Percentiles rank a stretch among this genome's conserved stretches.
These are phyloP conservation scores for Trichosporon sp. DNA, from an alignment of 1,284 basidiomycete genomes.

Conservation along the genomic window DNA sequence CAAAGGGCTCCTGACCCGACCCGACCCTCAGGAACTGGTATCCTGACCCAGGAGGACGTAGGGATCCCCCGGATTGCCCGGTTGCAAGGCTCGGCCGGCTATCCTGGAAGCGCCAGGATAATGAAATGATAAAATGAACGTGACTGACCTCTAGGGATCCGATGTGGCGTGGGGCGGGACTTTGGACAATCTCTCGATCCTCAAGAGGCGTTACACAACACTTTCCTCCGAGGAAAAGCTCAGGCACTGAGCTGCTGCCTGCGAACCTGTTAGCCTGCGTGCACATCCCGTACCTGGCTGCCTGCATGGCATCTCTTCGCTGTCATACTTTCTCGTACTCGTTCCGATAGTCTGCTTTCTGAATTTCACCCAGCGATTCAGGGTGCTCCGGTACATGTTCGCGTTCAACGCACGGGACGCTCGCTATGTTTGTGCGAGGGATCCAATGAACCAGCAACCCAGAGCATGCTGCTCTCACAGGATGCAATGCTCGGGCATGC, in stretches of 20 bases:
- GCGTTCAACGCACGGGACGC: constrained; percentile 8
- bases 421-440: not conserved
- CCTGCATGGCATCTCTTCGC: not conserved
- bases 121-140: constrained; percentile 14
- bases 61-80: not conserved
- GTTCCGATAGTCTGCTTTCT: constrained; percentile 6
- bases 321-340: constrained; percentile 5
- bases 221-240: not conserved
- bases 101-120: constrained; percentile 1
- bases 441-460: not conserved
- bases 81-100: not conserved
- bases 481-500: not conserved
- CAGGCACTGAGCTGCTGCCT: not conserved
- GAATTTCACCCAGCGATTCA: constrained; percentile 2
- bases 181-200: not conserved
- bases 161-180: constrained; percentile 17
- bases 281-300: not conserved
- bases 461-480: not conserved
- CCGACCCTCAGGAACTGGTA: constrained; percentile 12
- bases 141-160: constrained; percentile 15
- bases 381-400: not conserved
- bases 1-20: constrained; percentile 13
- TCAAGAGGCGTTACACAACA: constrained; percentile 4
- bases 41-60: constrained; percentile 15
- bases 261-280: not conserved